Evolutionary conservation across 495 filamentous ascomycete genomes (phyloP).

Genomic region (Amphirosellinia nigrospora): DNA sequence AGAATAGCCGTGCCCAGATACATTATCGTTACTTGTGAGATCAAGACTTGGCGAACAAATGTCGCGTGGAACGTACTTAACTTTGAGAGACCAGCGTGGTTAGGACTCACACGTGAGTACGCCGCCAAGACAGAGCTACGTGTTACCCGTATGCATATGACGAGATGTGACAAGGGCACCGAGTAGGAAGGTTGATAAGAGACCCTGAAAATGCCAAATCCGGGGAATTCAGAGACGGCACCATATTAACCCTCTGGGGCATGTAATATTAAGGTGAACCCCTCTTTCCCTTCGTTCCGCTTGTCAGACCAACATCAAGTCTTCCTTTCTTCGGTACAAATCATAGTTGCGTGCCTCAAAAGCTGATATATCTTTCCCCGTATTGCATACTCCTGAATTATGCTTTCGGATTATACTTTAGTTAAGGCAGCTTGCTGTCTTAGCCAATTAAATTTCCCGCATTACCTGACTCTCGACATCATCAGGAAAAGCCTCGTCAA

Average conservation of each 20-base stretch:
- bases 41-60: background rate
- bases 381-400: no score
- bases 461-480: no score
- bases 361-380: no score
- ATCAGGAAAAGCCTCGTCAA: no score
- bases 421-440: background rate
- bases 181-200: background rate
- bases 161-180: background rate
- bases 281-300: background rate
- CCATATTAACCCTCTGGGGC: background rate
- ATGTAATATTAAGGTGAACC: background rate
- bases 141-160: slow-evolving; percentile 2
- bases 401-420: background rate
- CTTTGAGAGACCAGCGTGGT: background rate
- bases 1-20: background rate
- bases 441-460: background rate
- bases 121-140: background rate
- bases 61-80: background rate
- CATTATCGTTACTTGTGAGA: background rate
- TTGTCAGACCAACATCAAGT: background rate
- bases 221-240: background rate
- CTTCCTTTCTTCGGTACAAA: no score
- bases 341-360: background rate
- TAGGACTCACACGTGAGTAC: background rate
- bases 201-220: background rate